phyloP scores from a whole-genome alignment of 495 filamentous ascomycete genomes.

The Cryomyces minteri region DNA sequence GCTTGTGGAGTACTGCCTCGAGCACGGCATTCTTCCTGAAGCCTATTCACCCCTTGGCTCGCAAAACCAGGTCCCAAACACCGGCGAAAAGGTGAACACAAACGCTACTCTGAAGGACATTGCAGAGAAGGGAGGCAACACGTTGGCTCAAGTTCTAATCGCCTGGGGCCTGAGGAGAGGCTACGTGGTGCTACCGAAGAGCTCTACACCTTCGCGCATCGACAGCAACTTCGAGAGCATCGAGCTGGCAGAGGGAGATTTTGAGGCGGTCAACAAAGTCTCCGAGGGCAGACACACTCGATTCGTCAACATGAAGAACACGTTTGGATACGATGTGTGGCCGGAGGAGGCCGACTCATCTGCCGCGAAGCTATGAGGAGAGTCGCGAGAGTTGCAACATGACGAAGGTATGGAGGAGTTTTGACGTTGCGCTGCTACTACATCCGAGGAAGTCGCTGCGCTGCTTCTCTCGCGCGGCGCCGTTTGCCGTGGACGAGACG shows the following conservation, averaged over 20 bases:
- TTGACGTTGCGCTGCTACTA: too few species aligned
- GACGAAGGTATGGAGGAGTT: too few species aligned
- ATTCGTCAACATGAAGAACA: constrained; percentile 72
- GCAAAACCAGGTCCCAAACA: background rate
- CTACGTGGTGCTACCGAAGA: constrained; percentile 23
- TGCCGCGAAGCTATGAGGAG: too few species aligned
- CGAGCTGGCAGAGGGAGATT: constrained; percentile 30
- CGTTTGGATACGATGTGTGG: constrained; percentile 30
- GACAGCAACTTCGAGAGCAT: constrained; percentile 17
- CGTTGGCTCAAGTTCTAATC: constrained; percentile 18
- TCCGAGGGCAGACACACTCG: constrained; percentile 41
- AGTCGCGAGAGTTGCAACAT: too few species aligned
- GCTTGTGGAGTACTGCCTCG: constrained; percentile 44
- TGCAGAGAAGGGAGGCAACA: constrained; percentile 20
- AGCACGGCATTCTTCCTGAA: constrained; percentile 23
- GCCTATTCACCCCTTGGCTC: constrained; percentile 24
- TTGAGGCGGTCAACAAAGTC: constrained; percentile 38
- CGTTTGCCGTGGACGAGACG: too few species aligned
- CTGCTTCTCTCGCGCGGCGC: too few species aligned
- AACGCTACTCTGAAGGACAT: constrained; percentile 16
- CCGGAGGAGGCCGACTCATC: constrained; percentile 2
- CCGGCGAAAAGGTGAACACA: constrained; percentile 21
- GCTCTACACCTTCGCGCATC: constrained; percentile 18
- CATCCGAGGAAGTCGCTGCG: too few species aligned
- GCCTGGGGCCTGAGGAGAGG: constrained; percentile 24